Conservation (phyloP, 2,329 filamentous ascomycete genomes). For the Talaromyces albobiverticillius region DNA sequence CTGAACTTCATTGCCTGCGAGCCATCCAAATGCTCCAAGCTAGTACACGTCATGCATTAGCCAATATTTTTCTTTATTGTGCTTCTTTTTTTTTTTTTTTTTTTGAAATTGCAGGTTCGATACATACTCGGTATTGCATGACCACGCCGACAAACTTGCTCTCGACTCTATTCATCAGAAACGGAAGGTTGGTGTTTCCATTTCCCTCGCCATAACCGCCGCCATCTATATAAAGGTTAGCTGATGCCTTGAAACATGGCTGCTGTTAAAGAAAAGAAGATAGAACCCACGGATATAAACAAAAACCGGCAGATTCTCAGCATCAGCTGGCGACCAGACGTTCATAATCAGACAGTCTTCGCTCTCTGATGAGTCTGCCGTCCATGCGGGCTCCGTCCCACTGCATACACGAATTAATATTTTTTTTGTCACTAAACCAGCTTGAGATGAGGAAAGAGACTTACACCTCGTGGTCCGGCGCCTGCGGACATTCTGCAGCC, state of each 20-base stretch:
- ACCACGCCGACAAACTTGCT: slow-evolving; percentile 47
- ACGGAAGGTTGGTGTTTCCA: slow-evolving; percentile 34
- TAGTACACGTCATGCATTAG: not conserved
- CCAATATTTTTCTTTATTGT: not conserved
- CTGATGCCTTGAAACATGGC: not conserved
- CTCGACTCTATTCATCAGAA: slow-evolving; percentile 44
- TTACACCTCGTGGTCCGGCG: slow-evolving; percentile 10
- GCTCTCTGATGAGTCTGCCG: not conserved
- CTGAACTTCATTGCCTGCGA: slow-evolving; percentile 43
- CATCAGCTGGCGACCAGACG: slow-evolving; percentile 28
- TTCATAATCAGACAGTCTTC: slow-evolving; percentile 36
- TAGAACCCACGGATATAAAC: slow-evolving; percentile 25
- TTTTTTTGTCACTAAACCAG: too few relatives aligned
- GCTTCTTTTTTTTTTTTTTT: too few relatives aligned
- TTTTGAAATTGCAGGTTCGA: too few relatives aligned
- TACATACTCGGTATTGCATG: slow-evolving; percentile 49
- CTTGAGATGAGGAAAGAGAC: too few relatives aligned
- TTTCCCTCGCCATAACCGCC: slow-evolving; percentile 36
- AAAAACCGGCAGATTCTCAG: slow-evolving; percentile 29
- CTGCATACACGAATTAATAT: too few relatives aligned
- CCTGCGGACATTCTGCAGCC: slow-evolving; percentile 31
- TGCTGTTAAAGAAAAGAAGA: not conserved
- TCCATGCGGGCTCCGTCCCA: not conserved
- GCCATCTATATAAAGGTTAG: slow-evolving; percentile 17
- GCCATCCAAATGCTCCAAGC: slow-evolving; percentile 40